These are phyloP conservation scores for Lactifluus piperatus DNA, from an alignment of 768 basidiomycete genomes.

Conservation along the genomic window DNA sequence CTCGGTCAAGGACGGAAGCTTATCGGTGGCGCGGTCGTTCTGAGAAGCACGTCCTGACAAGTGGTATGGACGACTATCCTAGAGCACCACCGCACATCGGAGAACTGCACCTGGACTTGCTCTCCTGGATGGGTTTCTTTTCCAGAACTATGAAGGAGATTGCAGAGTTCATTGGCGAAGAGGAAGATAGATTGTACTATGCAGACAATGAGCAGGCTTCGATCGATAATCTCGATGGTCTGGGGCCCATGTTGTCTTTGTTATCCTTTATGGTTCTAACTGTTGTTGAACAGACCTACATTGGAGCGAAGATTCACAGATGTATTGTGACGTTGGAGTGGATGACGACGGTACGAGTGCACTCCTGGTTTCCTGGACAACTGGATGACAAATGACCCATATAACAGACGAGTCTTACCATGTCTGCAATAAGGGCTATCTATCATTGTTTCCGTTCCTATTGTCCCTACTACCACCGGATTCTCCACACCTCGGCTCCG, in stretches of 20 bases:
- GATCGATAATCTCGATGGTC: slow-evolving; percentile 79
- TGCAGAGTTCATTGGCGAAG: slow-evolving; percentile 76
- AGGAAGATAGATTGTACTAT: slow-evolving; percentile 76
- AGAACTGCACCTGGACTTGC: slow-evolving; percentile 88
- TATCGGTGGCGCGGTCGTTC: slow-evolving; percentile 94
- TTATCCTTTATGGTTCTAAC: background rate
- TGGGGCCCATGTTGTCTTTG: slow-evolving; percentile 4
- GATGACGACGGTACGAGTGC: slow-evolving; percentile 62
- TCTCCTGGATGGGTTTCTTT: slow-evolving; percentile 97
- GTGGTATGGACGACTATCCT: slow-evolving; percentile 96
- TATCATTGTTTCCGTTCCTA: slow-evolving; percentile 90
- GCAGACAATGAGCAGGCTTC: slow-evolving; percentile 72
- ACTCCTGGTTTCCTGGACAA: slow-evolving; percentile 2
- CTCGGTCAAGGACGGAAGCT: slow-evolving; percentile 81
- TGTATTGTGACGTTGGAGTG: slow-evolving; percentile 90
- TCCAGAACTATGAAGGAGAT: slow-evolving; percentile 88
- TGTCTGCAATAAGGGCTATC: slow-evolving; percentile 86
- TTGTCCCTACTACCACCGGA: slow-evolving; percentile 67
- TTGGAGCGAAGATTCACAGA: slow-evolving; percentile 81
- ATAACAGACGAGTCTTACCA: slow-evolving; percentile 79
- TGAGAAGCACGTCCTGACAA: slow-evolving; percentile 79
- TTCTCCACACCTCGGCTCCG: slow-evolving; percentile 74
- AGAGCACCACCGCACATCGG: slow-evolving; percentile 83
- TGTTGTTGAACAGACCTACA: slow-evolving; percentile 60
- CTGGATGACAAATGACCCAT: background rate